Percentiles rank a stretch among this genome's conserved stretches.
phyloP scores from a whole-genome alignment of 345 rosid species.

The Bruguiera parviflora region DNA sequence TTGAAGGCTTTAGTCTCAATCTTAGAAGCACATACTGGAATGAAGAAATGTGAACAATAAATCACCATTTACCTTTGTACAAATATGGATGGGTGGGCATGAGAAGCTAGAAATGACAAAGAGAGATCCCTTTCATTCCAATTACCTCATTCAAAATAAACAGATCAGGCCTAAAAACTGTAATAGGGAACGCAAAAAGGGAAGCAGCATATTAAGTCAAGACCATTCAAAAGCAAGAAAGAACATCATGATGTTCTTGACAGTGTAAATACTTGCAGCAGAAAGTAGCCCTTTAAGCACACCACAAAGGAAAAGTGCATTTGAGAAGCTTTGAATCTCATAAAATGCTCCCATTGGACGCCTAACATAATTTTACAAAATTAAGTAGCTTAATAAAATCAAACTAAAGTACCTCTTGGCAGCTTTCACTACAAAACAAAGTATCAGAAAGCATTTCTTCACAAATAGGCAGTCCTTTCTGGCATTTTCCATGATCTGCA shows the following conservation, averaged over 20 bases:
- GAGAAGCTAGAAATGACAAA: too few relatives aligned
- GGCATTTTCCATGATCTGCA: slow-evolving; percentile 77
- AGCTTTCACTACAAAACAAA: slow-evolving; percentile 67
- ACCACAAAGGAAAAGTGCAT: not conserved
- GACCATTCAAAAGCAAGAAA: not conserved
- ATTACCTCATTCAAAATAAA: too few relatives aligned
- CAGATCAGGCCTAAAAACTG: too few relatives aligned
- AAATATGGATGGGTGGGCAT: too few relatives aligned
- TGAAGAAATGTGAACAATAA: too few relatives aligned
- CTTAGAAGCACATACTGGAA: too few relatives aligned
- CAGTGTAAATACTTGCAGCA: not conserved
- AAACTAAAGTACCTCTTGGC: slow-evolving; percentile 57
- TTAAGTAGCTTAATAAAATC: slow-evolving; percentile 6
- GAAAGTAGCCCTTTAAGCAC: not conserved
- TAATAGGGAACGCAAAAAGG: not conserved
- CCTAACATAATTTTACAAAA: slow-evolving; percentile 9
- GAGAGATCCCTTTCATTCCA: too few relatives aligned
- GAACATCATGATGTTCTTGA: not conserved
- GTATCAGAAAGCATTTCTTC: slow-evolving; percentile 43
- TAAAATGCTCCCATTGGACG: not conserved
- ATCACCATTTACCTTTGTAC: too few relatives aligned
- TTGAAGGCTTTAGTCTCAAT: too few relatives aligned
- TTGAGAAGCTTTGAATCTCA: not conserved
- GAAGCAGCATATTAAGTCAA: not conserved
- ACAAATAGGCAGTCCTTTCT: slow-evolving; percentile 31